phyloP scores from a whole-genome alignment of 164 flowering plant species.

The Hamamelis virginiana region DNA sequence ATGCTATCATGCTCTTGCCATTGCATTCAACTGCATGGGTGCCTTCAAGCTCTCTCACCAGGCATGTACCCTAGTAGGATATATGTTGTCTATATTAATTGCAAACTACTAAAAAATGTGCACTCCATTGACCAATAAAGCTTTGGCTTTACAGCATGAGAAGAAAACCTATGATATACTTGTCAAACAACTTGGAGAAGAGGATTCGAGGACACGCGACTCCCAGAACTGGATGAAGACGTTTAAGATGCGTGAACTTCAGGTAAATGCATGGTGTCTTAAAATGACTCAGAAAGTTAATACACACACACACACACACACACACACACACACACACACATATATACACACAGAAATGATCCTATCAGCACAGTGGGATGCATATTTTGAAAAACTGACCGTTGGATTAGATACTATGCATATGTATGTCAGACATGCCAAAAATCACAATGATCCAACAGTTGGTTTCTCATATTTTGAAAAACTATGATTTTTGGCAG shows the following conservation, averaged over 20 bases:
- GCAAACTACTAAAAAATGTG: not conserved
- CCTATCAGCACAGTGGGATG: too few relatives aligned
- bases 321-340: too few relatives aligned
- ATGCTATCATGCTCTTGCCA: constrained; percentile 98
- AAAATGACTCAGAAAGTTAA: not conserved
- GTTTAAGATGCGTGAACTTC: constrained; percentile 87
- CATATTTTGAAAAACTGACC: too few relatives aligned
- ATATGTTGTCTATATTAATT: not conserved
- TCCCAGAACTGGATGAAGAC: constrained; percentile 96
- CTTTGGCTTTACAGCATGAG: constrained; percentile 65
- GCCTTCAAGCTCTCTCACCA: constrained; percentile 94
- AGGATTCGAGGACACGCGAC: constrained; percentile 90
- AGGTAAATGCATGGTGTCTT: constrained; percentile 40
- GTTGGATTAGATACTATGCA: too few relatives aligned
- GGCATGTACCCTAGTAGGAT: constrained; percentile 32
- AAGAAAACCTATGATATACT: constrained; percentile 95
- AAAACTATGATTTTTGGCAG: too few relatives aligned
- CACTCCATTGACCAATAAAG: not conserved
- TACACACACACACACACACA: too few relatives aligned
- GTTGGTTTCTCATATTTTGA: too few relatives aligned
- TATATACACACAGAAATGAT: too few relatives aligned
- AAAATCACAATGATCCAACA: too few relatives aligned
- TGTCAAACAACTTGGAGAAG: constrained; percentile 95
- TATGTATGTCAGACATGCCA: too few relatives aligned
- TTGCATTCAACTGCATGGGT: constrained; percentile 97